Base-by-base conservation (phyloP, 1,284 basidiomycete species). In the Wallemia hederae region DNA sequence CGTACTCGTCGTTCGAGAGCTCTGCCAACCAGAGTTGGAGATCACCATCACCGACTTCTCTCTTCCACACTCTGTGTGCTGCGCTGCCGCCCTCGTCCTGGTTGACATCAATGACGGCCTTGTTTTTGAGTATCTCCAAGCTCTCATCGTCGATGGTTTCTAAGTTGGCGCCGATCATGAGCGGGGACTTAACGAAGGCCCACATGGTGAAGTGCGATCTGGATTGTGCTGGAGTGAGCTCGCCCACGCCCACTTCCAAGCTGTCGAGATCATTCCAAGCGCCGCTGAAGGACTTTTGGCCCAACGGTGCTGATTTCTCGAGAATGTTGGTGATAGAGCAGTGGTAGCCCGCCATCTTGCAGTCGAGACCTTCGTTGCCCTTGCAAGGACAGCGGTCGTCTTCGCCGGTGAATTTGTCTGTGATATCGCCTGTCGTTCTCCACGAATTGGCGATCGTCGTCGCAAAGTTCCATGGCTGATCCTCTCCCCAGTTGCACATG, bases 401-500 rank as follows among this genome's bases (percentile, higher is more conserved):
- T 62, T 68, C 72, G 11, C 71, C 66, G 61, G 72, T 68, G 62
- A 73, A 75, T 27, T 27, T 59, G 24, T n/a, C 34, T 11, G n/a
- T 58, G 27, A 24, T 2, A 25, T 25, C 63, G 27, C 74, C 74
- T 2, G 72, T 72, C 55, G 76, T 74, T 7, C 75, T 68, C 73
- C 72, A 77, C 59, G 71, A 72, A 63, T 76, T 74, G 11, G 73
- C 73, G 24, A 76, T 72, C 19, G 60, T 62, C 5, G 60, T 14
- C 1, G 71, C 73, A 67, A 74, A 76, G 62, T 75, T 75, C 72
- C 75, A 76, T 0, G 74, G 70, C 0, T 69, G 67, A 61, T 75
- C 73, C 61, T 73, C 72, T 2, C 64, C 63, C 77, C 78, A 78
- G 65, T 78, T 74, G 60, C 78, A 78, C 27, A 78, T 71, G 9